Base-by-base conservation (phyloP, 1,284 basidiomycete genomes). In the Stereum hirsutum region DNA sequence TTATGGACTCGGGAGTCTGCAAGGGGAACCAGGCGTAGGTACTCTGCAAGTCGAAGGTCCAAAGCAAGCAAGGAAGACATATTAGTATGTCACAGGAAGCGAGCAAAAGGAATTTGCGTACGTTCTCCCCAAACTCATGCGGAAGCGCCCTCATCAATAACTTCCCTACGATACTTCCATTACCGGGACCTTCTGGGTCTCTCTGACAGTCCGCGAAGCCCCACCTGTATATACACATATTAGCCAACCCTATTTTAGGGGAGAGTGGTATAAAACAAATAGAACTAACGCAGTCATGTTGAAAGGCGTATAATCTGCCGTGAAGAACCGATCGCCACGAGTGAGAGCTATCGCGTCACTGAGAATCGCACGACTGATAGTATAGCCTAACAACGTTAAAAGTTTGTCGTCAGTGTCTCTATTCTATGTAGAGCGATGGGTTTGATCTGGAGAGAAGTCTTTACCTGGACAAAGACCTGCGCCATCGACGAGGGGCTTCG, bases 21-120 rank as follows among this genome's bases (percentile, higher is more conserved):
- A 93, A 72, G 27, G 90, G 87, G 78, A 92, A 90, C 72, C 87
- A 89, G 1, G 86, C 81, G 58, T 88, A 92, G 41, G 75, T 65
- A 50, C 80, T 85, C n/a, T n/a, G n/a, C n/a, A n/a, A n/a, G n/a
- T n/a, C n/a, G n/a, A n/a, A n/a, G n/a, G n/a, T n/a, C n/a, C n/a
- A n/a, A n/a, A n/a, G n/a, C n/a, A n/a, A n/a, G n/a, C n/a, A n/a
- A n/a, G n/a, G n/a, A n/a, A n/a, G n/a, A n/a, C n/a, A n/a, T n/a
- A n/a, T n/a, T n/a, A n/a, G n/a, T n/a, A n/a, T n/a, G n/a, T n/a
- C n/a, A n/a, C n/a, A n/a, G n/a, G n/a, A n/a, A n/a, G n/a, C n/a
- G n/a, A n/a, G n/a, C n/a, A n/a, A n/a, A n/a, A n/a, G n/a, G n/a
- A n/a, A n/a, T n/a, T n/a, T n/a, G n/a, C n/a, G n/a, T n/a, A n/a